Base-by-base conservation (phyloP, 495 filamentous ascomycete species). In the Penicillium steckii region DNA sequence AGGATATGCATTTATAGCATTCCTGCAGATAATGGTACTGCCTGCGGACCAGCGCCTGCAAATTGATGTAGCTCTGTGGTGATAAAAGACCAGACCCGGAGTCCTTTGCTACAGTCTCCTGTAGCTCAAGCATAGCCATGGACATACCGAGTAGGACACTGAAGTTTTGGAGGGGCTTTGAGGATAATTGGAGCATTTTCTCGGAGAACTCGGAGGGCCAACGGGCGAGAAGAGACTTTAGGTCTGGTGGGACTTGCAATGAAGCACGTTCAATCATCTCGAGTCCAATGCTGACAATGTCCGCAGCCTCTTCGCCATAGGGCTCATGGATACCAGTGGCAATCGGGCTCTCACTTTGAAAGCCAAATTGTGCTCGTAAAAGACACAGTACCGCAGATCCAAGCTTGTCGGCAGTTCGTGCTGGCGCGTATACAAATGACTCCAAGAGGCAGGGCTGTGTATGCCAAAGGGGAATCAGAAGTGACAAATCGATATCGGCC, bases 391-490 rank as follows among this genome's bases (percentile, higher is more conserved):
- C 52, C n/a, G 63, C 54, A 40, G 49, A 61, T 24, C 50, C 63
- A 30, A 59, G 56, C 26, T 23, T 47, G 37, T 53, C 59, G 17
- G 49, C 56, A 9, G 68, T 66, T 55, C 64, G 59, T 19, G 43
- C 35, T 12, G 68, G 65, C 29, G 66, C 51, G 43, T 52, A 63
- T 13, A 71, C 29, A 37, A 60, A 56, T 9, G 48, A 55, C 46
- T 72, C 68, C n/a, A 72, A 55, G 25, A 73, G 61, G 43, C 68
- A 66, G 40, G 56, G 61, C 23, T 69, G 61, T 4, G 67, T 55
- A 44, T 72, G 69, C 70, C 70, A 73, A 33, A 73, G 59, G 8
- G 70, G 65, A 19, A 73, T 41, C 18, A 72, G 41, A n/a, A 45
- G 24, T 21, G 53, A 21, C 27, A 65, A 43, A 35, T 64, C 9